Percentiles rank a stretch among this genome's conserved stretches.
phyloP scores from a whole-genome alignment of 1,284 basidiomycete species.

The Xerocomus minutiporus region DNA sequence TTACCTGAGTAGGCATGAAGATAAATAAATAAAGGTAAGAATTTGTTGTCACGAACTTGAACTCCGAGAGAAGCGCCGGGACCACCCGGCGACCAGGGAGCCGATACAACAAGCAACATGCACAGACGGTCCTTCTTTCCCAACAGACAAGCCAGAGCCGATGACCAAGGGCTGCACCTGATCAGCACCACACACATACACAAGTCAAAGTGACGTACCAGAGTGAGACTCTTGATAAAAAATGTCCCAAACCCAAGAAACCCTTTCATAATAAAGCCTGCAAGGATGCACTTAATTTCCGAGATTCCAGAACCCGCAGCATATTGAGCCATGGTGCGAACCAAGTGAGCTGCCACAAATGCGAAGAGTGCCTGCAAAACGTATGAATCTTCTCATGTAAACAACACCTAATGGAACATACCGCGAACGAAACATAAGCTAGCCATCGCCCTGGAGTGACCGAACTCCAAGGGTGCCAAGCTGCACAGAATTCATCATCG shows the following conservation, averaged over 20 bases:
- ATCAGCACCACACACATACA: constrained; percentile 6
- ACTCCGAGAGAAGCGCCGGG: constrained; percentile 80
- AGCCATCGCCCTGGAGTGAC: constrained; percentile 75
- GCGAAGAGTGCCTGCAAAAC: constrained; percentile 65
- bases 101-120: constrained; percentile 96
- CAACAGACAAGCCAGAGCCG: constrained; percentile 94
- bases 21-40: constrained; percentile 2
- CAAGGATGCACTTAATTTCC: constrained; percentile 98
- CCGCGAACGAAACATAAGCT: constrained; percentile 86
- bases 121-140: constrained; percentile 98
- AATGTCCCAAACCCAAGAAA: constrained; percentile 90
- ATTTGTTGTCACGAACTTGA: constrained; percentile 57
- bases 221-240: constrained; percentile 84
- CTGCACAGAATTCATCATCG: constrained; percentile 80
- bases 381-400: constrained; percentile 3
- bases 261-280: constrained; percentile 95
- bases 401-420: constrained; percentile 40
- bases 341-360: constrained; percentile 83
- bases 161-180: constrained; percentile 83
- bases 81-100: constrained; percentile 79
- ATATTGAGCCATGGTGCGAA: constrained; percentile 86
- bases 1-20: constrained; percentile 56
- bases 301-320: constrained; percentile 98
- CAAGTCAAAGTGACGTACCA: constrained; percentile 51
- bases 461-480: constrained; percentile 91